Conservation (phyloP, 306 rosid species). For the Notholithocarpus densiflorus region DNA sequence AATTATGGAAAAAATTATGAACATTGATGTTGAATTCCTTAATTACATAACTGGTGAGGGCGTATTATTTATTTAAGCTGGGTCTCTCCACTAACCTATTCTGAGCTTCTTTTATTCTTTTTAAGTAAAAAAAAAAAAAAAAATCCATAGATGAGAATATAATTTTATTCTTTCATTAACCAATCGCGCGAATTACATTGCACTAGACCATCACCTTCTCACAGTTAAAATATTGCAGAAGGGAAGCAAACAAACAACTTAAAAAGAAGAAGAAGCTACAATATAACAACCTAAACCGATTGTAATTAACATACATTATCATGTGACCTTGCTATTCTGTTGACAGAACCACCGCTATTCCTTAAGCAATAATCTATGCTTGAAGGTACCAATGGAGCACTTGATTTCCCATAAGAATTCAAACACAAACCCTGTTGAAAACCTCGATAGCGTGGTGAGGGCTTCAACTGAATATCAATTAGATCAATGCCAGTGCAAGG, state of each 20-base stretch:
- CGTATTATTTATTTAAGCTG: not conserved
- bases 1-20: too few relatives aligned
- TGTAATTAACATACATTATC: constrained; percentile 42
- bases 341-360: constrained; percentile 47
- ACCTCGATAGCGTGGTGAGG: constrained; percentile 29
- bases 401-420: constrained; percentile 77
- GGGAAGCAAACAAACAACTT: constrained; percentile 46
- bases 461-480: constrained; percentile 61
- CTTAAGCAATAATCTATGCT: constrained; percentile 73
- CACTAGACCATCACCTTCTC: constrained; percentile 54
- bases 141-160: too few relatives aligned
- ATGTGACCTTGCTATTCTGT: constrained; percentile 60
- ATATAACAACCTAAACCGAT: not conserved
- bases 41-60: not conserved
- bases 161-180: not conserved
- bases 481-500: constrained; percentile 84
- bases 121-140: not conserved
- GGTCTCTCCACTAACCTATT: not conserved
- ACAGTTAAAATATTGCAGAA: constrained; percentile 41
- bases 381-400: constrained; percentile 61
- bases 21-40: too few relatives aligned
- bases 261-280: not conserved
- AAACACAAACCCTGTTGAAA: constrained; percentile 52
- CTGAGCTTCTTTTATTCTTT: not conserved
- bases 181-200: constrained; percentile 4